A percentile compares a stretch with the other conserved stretches of the same genome.
phyloP scores from a whole-genome alignment of 208 protist species.

The Porcisia hertigi region DNA sequence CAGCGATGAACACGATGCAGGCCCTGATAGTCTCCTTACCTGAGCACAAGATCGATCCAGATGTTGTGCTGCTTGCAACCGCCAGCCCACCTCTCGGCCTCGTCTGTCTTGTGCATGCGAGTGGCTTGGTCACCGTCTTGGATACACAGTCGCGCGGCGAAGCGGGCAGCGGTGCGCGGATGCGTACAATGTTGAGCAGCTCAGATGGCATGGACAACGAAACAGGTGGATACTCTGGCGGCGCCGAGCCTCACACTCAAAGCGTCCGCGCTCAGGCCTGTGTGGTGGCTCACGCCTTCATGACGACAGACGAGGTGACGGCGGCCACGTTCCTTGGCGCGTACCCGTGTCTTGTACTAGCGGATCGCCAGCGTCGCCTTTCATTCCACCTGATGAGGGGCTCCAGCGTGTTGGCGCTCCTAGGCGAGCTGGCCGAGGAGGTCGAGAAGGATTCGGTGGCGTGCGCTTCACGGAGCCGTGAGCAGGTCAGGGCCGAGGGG shows the following conservation, averaged over 20 bases:
- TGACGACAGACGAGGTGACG: slow-evolving; percentile 56
- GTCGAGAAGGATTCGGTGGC: slow-evolving; percentile 33
- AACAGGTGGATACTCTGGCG: neutral
- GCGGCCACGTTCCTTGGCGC: slow-evolving; percentile 65
- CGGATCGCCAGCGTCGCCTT: slow-evolving; percentile 47
- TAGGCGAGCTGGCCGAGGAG: slow-evolving; percentile 60
- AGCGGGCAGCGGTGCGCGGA: neutral
- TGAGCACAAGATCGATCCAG: slow-evolving; percentile 48
- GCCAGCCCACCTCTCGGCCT: slow-evolving; percentile 59
- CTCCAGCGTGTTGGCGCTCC: slow-evolving; percentile 43
- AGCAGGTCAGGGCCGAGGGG: neutral
- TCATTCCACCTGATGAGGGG: slow-evolving; percentile 72
- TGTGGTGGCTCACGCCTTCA: slow-evolving; percentile 57
- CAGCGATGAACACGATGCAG: neutral
- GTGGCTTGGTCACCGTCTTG: slow-evolving; percentile 61
- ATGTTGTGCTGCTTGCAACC: slow-evolving; percentile 71
- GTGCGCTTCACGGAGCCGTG: neutral
- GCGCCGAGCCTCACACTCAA: neutral
- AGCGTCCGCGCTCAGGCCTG: slow-evolving; percentile 27
- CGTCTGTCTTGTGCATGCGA: slow-evolving; percentile 74
- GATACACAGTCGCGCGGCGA: slow-evolving; percentile 39
- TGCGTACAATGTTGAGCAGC: neutral
- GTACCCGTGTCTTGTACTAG: slow-evolving; percentile 75
- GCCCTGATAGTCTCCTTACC: neutral
- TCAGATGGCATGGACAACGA: neutral